Conservation (phyloP, 2,329 filamentous ascomycete genomes). For the Penicillium glabrum region DNA sequence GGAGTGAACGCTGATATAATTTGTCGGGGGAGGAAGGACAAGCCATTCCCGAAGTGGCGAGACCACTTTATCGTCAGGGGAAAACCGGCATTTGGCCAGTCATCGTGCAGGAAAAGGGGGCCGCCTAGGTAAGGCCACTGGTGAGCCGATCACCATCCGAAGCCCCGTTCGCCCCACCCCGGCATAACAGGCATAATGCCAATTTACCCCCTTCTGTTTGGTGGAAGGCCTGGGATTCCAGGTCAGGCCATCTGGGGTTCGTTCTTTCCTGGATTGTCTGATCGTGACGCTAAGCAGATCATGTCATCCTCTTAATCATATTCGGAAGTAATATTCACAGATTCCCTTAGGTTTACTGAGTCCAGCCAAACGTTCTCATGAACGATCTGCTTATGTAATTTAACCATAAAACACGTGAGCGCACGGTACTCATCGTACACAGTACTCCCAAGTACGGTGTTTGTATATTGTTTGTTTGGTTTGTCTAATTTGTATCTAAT, state of each 20-base stretch:
- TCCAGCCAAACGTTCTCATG: neutral
- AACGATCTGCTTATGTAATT: neutral
- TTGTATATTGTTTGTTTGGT: neutral
- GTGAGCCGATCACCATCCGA: conserved; percentile 32
- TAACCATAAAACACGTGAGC: neutral
- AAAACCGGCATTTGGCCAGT: conserved; percentile 2
- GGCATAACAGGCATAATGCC: conserved; percentile 1
- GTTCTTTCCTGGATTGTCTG: neutral
- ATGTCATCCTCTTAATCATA: neutral
- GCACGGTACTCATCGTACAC: neutral
- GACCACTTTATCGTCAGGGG: conserved; percentile 22
- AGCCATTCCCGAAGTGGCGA: conserved; percentile 37
- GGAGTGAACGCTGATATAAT: conserved; percentile 5
- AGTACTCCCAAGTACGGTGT: neutral
- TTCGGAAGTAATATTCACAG: neutral
- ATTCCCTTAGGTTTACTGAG: neutral
- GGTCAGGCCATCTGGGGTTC: neutral
- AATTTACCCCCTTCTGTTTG: conserved; percentile 3
- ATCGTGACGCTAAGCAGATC: neutral
- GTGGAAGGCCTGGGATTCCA: neutral
- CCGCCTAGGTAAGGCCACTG: conserved; percentile 29
- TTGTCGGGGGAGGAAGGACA: conserved; percentile 17
- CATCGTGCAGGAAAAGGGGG: neutral
- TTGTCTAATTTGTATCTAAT: neutral
- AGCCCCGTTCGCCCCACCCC: conserved; percentile 11